Percentiles rank a stretch among this genome's conserved stretches.
Conservation (phyloP, 176 grass and related monocot genomes). For the Oryza nivara region DNA sequence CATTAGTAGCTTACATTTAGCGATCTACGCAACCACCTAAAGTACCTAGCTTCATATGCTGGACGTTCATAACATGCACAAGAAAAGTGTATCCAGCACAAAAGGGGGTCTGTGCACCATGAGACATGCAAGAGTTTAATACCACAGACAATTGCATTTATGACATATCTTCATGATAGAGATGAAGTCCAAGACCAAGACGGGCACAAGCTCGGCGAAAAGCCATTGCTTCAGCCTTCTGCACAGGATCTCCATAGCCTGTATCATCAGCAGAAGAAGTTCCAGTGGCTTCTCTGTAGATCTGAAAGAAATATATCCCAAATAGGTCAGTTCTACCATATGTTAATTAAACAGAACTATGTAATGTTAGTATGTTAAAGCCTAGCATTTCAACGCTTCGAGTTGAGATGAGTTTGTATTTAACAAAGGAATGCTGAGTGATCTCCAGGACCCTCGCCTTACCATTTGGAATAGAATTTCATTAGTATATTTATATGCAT, state of each 20-base stretch:
- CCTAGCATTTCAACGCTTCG: background rate
- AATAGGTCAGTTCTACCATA: background rate
- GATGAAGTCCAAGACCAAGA: constrained; percentile 93
- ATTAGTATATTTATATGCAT: constrained; percentile 7
- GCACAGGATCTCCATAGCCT: constrained; percentile 76
- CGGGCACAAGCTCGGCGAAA: constrained; percentile 95
- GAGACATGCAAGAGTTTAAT: constrained; percentile 29
- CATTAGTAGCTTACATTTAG: constrained; percentile 53
- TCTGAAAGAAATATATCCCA: constrained; percentile 41
- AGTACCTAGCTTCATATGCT: constrained; percentile 29
- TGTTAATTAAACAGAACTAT: background rate
- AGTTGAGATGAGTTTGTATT: background rate
- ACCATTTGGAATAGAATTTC: constrained; percentile 5
- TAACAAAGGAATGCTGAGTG: background rate
- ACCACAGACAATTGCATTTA: constrained; percentile 49
- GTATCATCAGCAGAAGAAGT: constrained; percentile 68
- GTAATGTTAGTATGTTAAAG: background rate
- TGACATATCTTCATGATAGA: constrained; percentile 89
- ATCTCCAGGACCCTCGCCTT: background rate
- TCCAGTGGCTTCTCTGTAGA: constrained; percentile 91
- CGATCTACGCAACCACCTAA: constrained; percentile 12
- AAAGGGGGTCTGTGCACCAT: constrained; percentile 15
- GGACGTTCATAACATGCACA: constrained; percentile 29
- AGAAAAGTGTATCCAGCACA: constrained; percentile 29
- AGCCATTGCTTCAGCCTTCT: constrained; percentile 99